These are phyloP conservation scores for Leptoxyphium fumago DNA, from an alignment of 2,329 filamentous ascomycete genomes.

Conservation along the genomic window DNA sequence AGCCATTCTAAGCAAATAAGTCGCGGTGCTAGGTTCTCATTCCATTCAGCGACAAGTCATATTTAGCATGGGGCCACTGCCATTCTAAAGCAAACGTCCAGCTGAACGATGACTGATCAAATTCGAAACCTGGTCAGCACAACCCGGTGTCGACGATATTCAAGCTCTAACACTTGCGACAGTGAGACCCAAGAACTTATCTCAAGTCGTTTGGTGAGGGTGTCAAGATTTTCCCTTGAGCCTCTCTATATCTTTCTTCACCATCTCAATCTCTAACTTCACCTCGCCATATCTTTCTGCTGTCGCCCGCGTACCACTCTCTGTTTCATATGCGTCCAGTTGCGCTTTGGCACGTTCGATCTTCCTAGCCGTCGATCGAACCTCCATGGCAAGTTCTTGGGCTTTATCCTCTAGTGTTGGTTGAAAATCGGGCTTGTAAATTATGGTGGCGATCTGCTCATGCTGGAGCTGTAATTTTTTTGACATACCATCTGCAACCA, in stretches of 20 bases:
- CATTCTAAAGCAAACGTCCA: too few relatives aligned
- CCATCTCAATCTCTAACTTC: constrained; percentile 10
- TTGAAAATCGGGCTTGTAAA: constrained; percentile 12
- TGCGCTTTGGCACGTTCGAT: constrained; percentile 19
- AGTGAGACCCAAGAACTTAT: too few relatives aligned
- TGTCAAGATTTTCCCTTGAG: constrained; percentile 8
- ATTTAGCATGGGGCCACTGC: too few relatives aligned
- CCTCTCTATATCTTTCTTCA: constrained; percentile 21
- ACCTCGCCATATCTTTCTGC: constrained; percentile 24
- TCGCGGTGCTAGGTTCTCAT: too few relatives aligned
- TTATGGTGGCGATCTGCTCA: constrained; percentile 11
- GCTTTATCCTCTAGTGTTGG: constrained; percentile 19
- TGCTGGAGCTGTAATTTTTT: constrained; percentile 23
- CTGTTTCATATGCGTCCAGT: constrained; percentile 23
- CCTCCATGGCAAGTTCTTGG: constrained; percentile 17
- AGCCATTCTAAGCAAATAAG: too few relatives aligned
- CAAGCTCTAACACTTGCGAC: too few relatives aligned
- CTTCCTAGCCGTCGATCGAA: constrained; percentile 17
- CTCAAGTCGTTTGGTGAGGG: too few relatives aligned
- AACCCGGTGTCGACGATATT: too few relatives aligned
- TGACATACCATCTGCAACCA: constrained; percentile 27
- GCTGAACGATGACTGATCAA: too few relatives aligned
- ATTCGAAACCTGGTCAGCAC: too few relatives aligned
- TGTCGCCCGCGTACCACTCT: constrained; percentile 24
- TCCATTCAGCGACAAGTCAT: too few relatives aligned